A percentile compares a stretch with the other conserved stretches of the same genome.
Conservation (phyloP, 2,329 filamentous ascomycete species). For the Fusarium sp. region DNA sequence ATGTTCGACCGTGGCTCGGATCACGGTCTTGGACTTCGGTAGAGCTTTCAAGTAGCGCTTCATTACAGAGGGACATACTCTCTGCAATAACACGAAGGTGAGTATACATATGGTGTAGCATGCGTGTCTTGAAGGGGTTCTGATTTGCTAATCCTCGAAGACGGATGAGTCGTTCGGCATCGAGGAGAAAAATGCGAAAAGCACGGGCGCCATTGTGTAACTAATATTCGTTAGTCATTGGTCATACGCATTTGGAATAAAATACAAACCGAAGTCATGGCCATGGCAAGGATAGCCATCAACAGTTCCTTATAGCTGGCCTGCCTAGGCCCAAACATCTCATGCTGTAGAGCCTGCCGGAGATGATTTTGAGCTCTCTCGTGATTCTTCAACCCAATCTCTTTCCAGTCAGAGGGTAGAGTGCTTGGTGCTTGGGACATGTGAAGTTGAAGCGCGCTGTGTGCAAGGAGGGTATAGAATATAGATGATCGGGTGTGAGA, state of each 20-base stretch:
- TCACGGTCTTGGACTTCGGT: conserved; percentile 3
- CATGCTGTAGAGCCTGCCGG: conserved; percentile 54
- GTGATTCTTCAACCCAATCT: conserved; percentile 51
- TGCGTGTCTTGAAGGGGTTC: conserved; percentile 59
- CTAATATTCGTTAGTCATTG: conserved; percentile 4
- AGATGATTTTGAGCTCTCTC: conserved; percentile 52
- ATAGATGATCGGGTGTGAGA: conserved; percentile 57
- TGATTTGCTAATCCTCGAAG: conserved; percentile 54
- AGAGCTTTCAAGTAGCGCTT: background rate
- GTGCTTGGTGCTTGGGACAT: conserved; percentile 30
- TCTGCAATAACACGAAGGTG: conserved; percentile 63
- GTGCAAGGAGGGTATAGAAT: conserved; percentile 59
- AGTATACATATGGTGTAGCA: conserved; percentile 64
- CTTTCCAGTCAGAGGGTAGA: conserved; percentile 47
- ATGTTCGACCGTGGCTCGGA: conserved; percentile 41
- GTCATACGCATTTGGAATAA: fast-evolving
- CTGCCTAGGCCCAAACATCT: conserved; percentile 52
- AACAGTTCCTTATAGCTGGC: conserved; percentile 62
- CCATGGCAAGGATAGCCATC: conserved; percentile 58
- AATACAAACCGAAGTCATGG: conserved; percentile 42
- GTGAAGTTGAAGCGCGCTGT: conserved; percentile 60
- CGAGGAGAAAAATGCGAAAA: conserved; percentile 53
- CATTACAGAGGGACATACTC: conserved; percentile 52
- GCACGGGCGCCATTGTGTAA: conserved; percentile 37
- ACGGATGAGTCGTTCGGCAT: conserved; percentile 61